A percentile compares a stretch with the other conserved stretches of the same genome.
phyloP scores from a whole-genome alignment of 768 basidiomycete genomes.

The Lentinula detonsa region DNA sequence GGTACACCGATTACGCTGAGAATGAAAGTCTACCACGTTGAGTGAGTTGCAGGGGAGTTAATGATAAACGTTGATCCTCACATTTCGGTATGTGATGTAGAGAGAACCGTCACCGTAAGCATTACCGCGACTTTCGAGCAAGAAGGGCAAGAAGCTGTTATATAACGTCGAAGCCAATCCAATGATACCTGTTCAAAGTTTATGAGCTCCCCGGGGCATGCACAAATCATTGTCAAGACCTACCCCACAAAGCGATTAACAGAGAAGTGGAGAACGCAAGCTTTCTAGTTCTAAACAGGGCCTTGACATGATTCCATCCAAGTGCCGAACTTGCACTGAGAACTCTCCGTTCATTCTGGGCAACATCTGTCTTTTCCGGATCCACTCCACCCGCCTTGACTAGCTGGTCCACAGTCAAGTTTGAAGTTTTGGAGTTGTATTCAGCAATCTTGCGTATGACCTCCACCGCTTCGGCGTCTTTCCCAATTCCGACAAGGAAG shows the following conservation, averaged over 20 bases:
- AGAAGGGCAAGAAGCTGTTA: conserved; percentile 27
- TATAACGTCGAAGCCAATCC: conserved; percentile 74
- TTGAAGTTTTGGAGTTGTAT: conserved; percentile 39
- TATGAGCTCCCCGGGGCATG: not conserved
- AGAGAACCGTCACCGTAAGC: conserved; percentile 64
- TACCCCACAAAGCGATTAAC: conserved; percentile 49
- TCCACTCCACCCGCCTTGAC: conserved; percentile 20
- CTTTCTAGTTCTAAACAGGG: conserved; percentile 57
- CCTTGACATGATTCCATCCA: conserved; percentile 37
- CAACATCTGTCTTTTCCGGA: conserved; percentile 2
- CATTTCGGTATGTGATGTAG: conserved; percentile 72
- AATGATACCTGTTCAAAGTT: conserved; percentile 47
- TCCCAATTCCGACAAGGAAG: conserved; percentile 48
- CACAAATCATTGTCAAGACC: conserved; percentile 1
- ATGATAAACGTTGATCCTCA: conserved; percentile 19
- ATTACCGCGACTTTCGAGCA: conserved; percentile 56
- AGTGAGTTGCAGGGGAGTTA: not conserved
- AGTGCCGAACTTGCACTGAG: conserved; percentile 33
- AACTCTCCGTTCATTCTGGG: conserved; percentile 15
- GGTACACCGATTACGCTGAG: conserved; percentile 64
- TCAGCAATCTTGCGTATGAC: conserved; percentile 42
- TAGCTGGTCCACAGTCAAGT: conserved; percentile 41
- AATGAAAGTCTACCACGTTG: conserved; percentile 54
- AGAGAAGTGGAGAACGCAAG: conserved; percentile 63
- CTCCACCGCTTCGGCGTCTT: conserved; percentile 43